Conservation (phyloP, 352 stramenopile genomes). For the Globisporangium nodosum region DNA sequence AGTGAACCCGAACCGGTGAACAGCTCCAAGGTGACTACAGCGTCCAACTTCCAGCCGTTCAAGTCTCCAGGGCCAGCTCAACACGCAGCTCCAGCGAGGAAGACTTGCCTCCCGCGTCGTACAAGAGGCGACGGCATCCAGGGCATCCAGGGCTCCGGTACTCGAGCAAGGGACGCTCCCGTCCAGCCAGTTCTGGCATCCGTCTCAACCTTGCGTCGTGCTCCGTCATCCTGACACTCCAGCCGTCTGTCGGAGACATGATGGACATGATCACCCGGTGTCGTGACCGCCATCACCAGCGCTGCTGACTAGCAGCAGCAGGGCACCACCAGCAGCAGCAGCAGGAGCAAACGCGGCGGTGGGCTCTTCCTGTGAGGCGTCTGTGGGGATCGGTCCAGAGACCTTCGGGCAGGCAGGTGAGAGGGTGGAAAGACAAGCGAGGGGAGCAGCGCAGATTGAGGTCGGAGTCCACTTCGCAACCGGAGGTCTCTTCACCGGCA, state of each 20-base stretch:
- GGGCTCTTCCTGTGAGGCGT: too few species aligned
- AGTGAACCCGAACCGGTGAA: conserved; percentile 14
- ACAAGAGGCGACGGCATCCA: not conserved
- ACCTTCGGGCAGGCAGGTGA: too few species aligned
- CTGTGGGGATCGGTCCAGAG: too few species aligned
- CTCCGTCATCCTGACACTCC: not conserved
- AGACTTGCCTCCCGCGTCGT: too few species aligned
- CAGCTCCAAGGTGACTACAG: not conserved
- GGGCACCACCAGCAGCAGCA: not conserved
- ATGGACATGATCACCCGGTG: not conserved
- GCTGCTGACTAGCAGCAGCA: too few species aligned
- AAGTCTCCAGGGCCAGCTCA: not conserved
- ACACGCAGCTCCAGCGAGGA: too few species aligned
- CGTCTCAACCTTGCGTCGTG: not conserved
- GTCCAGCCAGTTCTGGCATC: not conserved
- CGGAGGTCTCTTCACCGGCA: too few species aligned
- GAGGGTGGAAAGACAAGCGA: too few species aligned
- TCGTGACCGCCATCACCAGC: not conserved
- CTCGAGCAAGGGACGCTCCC: too few species aligned
- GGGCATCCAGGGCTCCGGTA: too few species aligned
- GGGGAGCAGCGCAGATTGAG: not conserved
- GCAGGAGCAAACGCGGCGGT: too few species aligned
- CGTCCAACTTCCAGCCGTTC: not conserved
- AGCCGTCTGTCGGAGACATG: not conserved
- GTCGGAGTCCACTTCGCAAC: not conserved